Conservation (phyloP, 331 rosid genomes). For the Erythrophleum ivorense region DNA sequence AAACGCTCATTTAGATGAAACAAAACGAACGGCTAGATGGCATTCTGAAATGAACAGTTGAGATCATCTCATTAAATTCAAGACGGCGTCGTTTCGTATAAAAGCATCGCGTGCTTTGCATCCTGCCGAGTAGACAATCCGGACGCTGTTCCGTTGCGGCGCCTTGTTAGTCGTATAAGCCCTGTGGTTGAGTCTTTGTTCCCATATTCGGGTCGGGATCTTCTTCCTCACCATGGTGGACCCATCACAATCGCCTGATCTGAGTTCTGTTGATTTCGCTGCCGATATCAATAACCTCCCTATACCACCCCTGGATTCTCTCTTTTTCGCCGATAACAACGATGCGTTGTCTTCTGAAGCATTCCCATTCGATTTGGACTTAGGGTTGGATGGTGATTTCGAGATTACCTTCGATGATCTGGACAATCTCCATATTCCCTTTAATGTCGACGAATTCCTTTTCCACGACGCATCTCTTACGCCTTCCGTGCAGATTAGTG, state of each 20-base stretch:
- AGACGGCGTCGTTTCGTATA: too few species aligned
- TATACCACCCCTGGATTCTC: constrained; percentile 66
- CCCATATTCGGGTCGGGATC: neutral
- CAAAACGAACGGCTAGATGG: too few species aligned
- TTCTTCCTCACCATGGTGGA: constrained; percentile 40
- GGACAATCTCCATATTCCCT: constrained; percentile 57
- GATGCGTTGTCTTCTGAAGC: constrained; percentile 13
- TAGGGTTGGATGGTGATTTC: constrained; percentile 56
- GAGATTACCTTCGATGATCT: constrained; percentile 76
- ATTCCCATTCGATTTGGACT: constrained; percentile 56
- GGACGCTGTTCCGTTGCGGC: too few species aligned
- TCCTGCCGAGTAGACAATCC: too few species aligned
- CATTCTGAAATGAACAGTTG: too few species aligned
- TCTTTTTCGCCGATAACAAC: constrained; percentile 48
- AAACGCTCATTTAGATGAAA: too few species aligned
- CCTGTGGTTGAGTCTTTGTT: neutral
- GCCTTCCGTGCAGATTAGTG: constrained; percentile 6
- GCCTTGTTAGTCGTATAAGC: too few species aligned
- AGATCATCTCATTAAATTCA: too few species aligned
- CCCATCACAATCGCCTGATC: constrained; percentile 35
- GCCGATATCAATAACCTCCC: constrained; percentile 53
- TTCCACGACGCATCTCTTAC: constrained; percentile 44
- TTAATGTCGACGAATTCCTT: constrained; percentile 65
- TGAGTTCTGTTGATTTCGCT: constrained; percentile 36
- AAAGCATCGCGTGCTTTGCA: too few species aligned